Base-by-base conservation (phyloP, 2,329 filamentous ascomycete genomes). In the Fusarium fracticaudum region DNA sequence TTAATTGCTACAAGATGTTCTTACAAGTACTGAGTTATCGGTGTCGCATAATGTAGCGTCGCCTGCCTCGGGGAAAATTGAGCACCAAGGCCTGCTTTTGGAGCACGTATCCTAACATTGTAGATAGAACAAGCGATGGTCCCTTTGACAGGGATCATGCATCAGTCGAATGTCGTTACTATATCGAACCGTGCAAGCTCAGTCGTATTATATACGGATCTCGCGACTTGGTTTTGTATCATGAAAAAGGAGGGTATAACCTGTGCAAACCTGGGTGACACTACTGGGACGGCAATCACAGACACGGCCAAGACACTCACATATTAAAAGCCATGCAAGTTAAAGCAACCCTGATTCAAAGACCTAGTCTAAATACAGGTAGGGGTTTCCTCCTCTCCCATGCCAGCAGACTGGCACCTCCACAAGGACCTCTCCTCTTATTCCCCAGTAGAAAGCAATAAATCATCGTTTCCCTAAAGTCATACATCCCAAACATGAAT, bases 401-500 rank as follows among this genome's bases (percentile, higher is more conserved):
- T 57, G 65, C 63, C 73, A 78, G 67, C 65, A 67, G 68, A 67
- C 73, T 67, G 62, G 60, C 65, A 63, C 43, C 60, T 50, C 73
- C 61, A 53, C 33, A 61, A 74, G 61, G 65, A 71, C 69, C 60
- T 70, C 57, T 64, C 69, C 60, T 70, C 57, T 64, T 33, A 54
- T 55, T 65, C 71, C 64, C 62, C 47, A 57, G 33, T 64, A 59
- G 45, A 59, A 69, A 73, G 61, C 60, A 76, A 76, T 70, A 62
- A 65, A 64, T 61, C 73, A 76, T 69, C 63, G 67, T 69, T 66
- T 68, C 69, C 75, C 74, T 58, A 62, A 74, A 77, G 54, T 79
- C 78, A 76, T 80, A 78, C 77, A 77, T 75, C 72, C 64, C 67
- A 58, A 71, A 70, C 67, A 69, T 69, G 61, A 63, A 76, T 69